Conservation (phyloP, 139 green algal genomes). For the Coccomyxa sp. region DNA sequence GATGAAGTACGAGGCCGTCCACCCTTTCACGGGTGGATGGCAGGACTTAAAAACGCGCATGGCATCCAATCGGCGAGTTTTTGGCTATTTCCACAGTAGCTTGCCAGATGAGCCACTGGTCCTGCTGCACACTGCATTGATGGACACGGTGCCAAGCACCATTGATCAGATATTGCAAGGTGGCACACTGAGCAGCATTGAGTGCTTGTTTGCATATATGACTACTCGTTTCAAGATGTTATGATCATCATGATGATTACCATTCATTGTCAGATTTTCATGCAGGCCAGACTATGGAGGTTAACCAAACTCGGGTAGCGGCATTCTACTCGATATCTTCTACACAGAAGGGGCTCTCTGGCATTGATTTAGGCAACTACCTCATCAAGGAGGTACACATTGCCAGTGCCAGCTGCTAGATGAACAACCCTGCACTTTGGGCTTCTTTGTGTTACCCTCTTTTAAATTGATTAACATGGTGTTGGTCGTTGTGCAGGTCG, state of each 20-base stretch:
- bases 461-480: too few relatives aligned
- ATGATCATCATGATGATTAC: too few relatives aligned
- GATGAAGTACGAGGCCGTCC: slow-evolving; percentile 60
- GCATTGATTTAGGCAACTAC: slow-evolving; percentile 79
- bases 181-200: too few relatives aligned
- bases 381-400: slow-evolving; percentile 14
- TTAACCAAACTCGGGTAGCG: slow-evolving; percentile 12
- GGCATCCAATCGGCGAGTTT: slow-evolving; percentile 42
- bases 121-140: slow-evolving; percentile 68
- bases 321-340: slow-evolving; percentile 80
- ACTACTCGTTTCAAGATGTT: too few relatives aligned
- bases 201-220: too few relatives aligned
- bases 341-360: slow-evolving; percentile 54
- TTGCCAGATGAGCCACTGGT: slow-evolving; percentile 66
- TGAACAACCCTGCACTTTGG: too few relatives aligned
- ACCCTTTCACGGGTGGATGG: slow-evolving; percentile 38
- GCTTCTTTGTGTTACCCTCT: too few relatives aligned
- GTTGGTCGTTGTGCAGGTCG: slow-evolving; percentile 16
- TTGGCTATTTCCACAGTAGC: slow-evolving; percentile 58
- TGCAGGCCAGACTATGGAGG: too few relatives aligned
- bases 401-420: background rate
- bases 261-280: too few relatives aligned
- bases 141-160: slow-evolving; percentile 6
- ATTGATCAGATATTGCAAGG: slow-evolving; percentile 26
- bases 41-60: slow-evolving; percentile 54